These are phyloP conservation scores for Cylindrotheca closterium DNA, from an alignment of 108 stramenopile genomes.

Conservation along the genomic window DNA sequence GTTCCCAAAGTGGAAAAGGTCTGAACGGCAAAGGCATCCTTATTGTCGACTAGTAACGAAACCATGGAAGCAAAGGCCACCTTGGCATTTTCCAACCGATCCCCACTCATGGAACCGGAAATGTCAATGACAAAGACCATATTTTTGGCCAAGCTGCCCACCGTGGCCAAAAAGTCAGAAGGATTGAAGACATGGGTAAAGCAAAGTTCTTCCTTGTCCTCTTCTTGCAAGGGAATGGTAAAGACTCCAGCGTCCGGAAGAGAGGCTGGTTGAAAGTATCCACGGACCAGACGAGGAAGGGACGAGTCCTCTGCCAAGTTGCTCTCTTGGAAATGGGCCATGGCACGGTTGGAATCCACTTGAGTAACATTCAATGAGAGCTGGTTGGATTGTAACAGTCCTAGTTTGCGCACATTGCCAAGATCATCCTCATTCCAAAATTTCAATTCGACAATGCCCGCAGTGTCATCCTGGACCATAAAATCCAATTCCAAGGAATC, in stretches of 20 bases:
- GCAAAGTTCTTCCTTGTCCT: background rate
- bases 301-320: background rate
- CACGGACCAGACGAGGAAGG: constrained; percentile 1
- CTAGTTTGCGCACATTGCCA: background rate
- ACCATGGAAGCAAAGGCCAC: constrained; percentile 3
- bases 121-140: constrained; percentile 20
- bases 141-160: constrained; percentile 1
- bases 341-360: too few relatives aligned
- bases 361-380: too few relatives aligned
- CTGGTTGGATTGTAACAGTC: too few relatives aligned
- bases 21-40: constrained; percentile 10
- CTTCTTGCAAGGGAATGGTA: too few relatives aligned
- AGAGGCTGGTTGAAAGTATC: background rate
- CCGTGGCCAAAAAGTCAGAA: background rate
- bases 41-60: background rate
- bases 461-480: too few relatives aligned
- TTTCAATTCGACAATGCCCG: too few relatives aligned
- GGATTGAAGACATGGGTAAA: constrained; percentile 14
- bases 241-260: constrained; percentile 4
- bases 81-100: constrained; percentile 4
- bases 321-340: background rate
- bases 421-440: too few relatives aligned
- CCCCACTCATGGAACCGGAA: constrained; percentile 9
- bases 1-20: constrained; percentile 3
- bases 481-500: constrained; percentile 2